Evolutionary conservation across 495 filamentous ascomycete genomes (phyloP).

Genomic region (Neurospora intermedia): DNA sequence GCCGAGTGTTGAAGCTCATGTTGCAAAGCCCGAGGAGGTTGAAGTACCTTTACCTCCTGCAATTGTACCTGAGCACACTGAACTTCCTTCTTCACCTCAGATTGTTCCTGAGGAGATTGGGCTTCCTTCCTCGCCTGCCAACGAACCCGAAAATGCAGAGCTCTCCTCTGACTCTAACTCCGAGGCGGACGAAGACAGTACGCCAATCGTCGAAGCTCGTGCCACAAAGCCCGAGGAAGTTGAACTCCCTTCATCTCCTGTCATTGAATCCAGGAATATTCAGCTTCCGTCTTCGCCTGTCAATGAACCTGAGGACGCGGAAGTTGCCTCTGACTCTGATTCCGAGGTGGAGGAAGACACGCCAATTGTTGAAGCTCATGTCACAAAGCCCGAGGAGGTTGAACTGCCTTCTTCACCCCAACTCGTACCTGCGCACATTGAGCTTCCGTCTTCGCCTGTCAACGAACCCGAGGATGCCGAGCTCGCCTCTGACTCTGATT

Average conservation of each 20-base stretch:
- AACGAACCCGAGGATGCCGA: background rate
- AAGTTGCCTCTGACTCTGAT: no score
- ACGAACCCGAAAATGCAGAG: no score
- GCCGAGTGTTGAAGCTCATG: no score
- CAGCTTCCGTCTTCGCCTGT: no score
- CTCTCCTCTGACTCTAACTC: no score
- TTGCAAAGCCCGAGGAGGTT: background rate
- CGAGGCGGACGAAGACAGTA: background rate
- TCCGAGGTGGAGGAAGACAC: no score
- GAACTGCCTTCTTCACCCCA: no score
- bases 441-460: background rate
- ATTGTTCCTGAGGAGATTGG: background rate
- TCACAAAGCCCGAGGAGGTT: background rate
- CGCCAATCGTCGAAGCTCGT: background rate
- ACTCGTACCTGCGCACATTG: background rate
- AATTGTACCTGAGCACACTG: background rate
- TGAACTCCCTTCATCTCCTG: background rate
- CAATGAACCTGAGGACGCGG: no score
- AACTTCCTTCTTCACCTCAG: background rate
- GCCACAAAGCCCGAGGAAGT: background rate
- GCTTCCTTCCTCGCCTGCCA: background rate
- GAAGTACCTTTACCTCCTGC: background rate
- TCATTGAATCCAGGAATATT: background rate
- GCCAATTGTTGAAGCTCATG: no score
- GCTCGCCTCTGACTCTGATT: background rate